These are phyloP conservation scores for Berberis vulgaris DNA, from an alignment of 164 flowering plant species.

Conservation along the genomic window DNA sequence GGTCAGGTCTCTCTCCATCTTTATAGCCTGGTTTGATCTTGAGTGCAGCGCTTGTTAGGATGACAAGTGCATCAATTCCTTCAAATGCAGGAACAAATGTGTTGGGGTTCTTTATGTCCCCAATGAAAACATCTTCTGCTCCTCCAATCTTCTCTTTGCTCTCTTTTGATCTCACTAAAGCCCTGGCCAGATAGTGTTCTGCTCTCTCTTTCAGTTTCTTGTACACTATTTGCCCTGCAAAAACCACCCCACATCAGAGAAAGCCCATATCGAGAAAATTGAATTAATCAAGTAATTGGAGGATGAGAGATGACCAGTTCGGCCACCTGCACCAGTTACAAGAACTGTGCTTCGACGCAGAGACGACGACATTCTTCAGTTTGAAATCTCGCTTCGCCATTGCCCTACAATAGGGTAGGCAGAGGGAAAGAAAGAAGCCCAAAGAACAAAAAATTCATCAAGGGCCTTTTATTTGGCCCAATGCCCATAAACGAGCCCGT, in stretches of 20 bases:
- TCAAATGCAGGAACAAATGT: slow-evolving; percentile 64
- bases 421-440: too few relatives aligned
- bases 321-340: slow-evolving; percentile 90
- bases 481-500: too few relatives aligned
- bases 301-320: slow-evolving; percentile 53
- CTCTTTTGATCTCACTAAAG: slow-evolving; percentile 79
- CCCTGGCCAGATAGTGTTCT: slow-evolving; percentile 60
- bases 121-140: slow-evolving; percentile 78
- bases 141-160: slow-evolving; percentile 92
- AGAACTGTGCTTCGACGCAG: slow-evolving; percentile 40
- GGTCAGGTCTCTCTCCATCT: slow-evolving; percentile 82
- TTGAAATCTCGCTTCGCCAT: too few relatives aligned
- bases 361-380: too few relatives aligned
- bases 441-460: too few relatives aligned
- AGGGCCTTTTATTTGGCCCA: too few relatives aligned
- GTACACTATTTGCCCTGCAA: slow-evolving; percentile 79
- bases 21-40: slow-evolving; percentile 96
- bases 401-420: too few relatives aligned
- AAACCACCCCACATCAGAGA: neutral
- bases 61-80: slow-evolving; percentile 81
- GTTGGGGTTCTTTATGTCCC: slow-evolving; percentile 64
- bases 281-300: neutral
- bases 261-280: neutral
- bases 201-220: slow-evolving; percentile 78
- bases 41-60: slow-evolving; percentile 89